These are phyloP conservation scores for Neocucurbitaria cava DNA, from an alignment of 2,329 filamentous ascomycete species.

Conservation along the genomic window DNA sequence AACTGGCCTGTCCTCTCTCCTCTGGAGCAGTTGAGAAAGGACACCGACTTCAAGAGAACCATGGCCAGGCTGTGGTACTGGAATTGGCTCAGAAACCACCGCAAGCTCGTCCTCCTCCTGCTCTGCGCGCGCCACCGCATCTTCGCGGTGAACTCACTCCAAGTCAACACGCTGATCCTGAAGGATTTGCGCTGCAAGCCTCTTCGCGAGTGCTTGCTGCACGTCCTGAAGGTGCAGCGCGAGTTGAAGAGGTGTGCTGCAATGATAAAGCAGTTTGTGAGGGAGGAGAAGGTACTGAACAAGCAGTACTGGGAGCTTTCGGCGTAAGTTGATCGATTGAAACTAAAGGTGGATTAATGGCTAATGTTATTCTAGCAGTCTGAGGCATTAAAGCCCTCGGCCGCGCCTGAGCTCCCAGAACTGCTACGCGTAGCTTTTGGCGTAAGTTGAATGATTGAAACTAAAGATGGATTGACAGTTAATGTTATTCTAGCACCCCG, in stretches of 20 bases:
- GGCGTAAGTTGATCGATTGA: background rate
- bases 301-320: background rate
- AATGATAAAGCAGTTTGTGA: background rate
- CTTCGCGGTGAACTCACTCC: background rate
- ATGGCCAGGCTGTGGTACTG: background rate
- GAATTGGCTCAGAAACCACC: background rate
- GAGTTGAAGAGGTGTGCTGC: background rate
- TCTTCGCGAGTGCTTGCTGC: background rate
- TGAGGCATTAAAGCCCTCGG: background rate
- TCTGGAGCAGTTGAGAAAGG: background rate
- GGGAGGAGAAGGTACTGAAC: background rate
- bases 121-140: background rate
- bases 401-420: too few relatives aligned
- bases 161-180: background rate
- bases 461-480: background rate
- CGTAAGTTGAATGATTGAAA: background rate
- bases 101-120: background rate
- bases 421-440: too few relatives aligned
- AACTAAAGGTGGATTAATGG: background rate
- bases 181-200: background rate
- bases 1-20: background rate
- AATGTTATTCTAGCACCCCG: background rate
- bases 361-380: background rate
- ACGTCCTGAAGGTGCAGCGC: background rate
- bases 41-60: background rate